Evolutionary conservation across 805 yeast species (phyloP), one percentile per base, ranked within the genome.

Genomic region (Clavispora santaluciae): DNA sequence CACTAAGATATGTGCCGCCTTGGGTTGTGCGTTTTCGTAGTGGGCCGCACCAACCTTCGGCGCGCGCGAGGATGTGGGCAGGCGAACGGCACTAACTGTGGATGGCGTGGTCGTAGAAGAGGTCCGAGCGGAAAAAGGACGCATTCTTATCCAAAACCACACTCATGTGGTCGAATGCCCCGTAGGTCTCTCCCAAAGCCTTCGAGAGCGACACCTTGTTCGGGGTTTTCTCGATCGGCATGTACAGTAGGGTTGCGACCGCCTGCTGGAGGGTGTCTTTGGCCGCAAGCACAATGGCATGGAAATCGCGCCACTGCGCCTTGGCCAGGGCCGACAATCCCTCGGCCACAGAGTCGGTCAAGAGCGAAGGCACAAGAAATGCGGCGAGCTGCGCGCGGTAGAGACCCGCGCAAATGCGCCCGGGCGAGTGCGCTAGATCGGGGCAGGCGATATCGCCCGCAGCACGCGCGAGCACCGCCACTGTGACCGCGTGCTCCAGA

Each of bases 41-140:
- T n/a, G n/a, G n/a, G n/a, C n/a, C n/a, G n/a, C n/a, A n/a, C n/a
- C n/a, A n/a, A n/a, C n/a, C n/a, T n/a, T n/a, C n/a, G n/a, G n/a
- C n/a, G n/a, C n/a, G n/a, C n/a, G n/a, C n/a, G n/a, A n/a, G n/a
- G n/a, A n/a, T n/a, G n/a, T n/a, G n/a, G n/a, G n/a, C n/a, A n/a
- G n/a, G n/a, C n/a, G n/a, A n/a, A n/a, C n/a, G n/a, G n/a, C n/a
- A n/a, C n/a, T n/a, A n/a, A n/a, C n/a, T n/a, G n/a, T n/a, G n/a
- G n/a, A n/a, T n/a, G n/a, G n/a, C n/a, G n/a, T n/a, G n/a, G 25
- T 38, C 46, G 43, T 61, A 61, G 41, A 61, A 61, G 11, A 48
- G 43, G 44, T 59, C 64, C 13, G 49, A 42, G 21, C 51, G 43
- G 18, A 58, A 45, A 26, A 54, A 35, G 20, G 50, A 42, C 5